These are phyloP conservation scores for Perilla frutescens DNA, from an alignment of 257 asterid species.

Conservation along the genomic window DNA sequence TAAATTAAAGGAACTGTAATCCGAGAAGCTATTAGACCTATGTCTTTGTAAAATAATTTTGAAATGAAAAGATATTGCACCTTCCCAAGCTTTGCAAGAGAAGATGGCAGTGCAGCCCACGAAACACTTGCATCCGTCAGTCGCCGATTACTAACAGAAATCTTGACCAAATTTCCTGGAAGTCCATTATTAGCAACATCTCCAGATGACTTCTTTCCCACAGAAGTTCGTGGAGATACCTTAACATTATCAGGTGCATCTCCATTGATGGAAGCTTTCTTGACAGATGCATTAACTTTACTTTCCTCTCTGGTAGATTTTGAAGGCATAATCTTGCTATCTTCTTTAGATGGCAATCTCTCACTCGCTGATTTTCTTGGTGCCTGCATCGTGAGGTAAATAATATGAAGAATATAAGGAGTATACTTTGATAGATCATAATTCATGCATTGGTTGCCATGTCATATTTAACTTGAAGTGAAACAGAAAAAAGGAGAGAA, in stretches of 20 bases:
- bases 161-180: conserved; percentile 77
- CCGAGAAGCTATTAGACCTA: conserved; percentile 3
- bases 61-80: conserved; percentile 41
- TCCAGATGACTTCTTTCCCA: conserved; percentile 62
- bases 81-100: conserved; percentile 91
- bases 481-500: neutral
- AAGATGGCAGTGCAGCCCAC: conserved; percentile 84
- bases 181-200: conserved; percentile 64
- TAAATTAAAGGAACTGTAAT: neutral
- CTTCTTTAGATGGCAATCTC: conserved; percentile 65
- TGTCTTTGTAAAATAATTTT: conserved; percentile 17
- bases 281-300: conserved; percentile 50
- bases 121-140: conserved; percentile 75
- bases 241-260: conserved; percentile 55
- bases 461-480: conserved; percentile 14
- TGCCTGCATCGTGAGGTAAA: conserved; percentile 50
- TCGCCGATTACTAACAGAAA: conserved; percentile 63
- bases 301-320: conserved; percentile 66
- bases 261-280: conserved; percentile 55
- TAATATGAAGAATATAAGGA: conserved; percentile 27
- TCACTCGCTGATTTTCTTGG: conserved; percentile 83
- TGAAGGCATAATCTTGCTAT: conserved; percentile 49
- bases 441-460: neutral
- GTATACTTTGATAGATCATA: conserved; percentile 27
- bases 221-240: conserved; percentile 50